Base-by-base conservation (phyloP, 202 grass and related monocot genomes). In the Schoenoplectus tabernaemontani region DNA sequence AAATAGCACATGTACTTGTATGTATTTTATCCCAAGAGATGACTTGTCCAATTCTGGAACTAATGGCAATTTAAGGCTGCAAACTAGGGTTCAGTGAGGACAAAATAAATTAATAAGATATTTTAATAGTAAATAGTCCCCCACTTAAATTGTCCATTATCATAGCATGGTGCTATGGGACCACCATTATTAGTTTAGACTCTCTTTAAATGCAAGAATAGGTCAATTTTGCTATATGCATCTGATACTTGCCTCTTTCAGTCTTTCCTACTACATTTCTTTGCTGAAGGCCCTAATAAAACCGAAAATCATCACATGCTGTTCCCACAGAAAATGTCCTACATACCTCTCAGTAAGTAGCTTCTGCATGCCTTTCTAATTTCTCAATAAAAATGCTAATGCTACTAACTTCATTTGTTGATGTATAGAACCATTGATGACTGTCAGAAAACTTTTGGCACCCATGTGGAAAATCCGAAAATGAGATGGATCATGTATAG, bases 181-280 rank as follows among this genome's bases (percentile, higher is more conserved):
- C 33, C 78, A 30, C 20, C 44, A 62, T 44, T n/a, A n/a, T 17
- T 79, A 62, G 19, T 62, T 79, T 62, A 79, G 37, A 79, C 76
- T 62, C 5, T 79, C 36, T 43, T 58, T 78, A 46, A 78, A 78
- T 62, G 58, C 24, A 57, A 9, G 36, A 62, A 17, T 39, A 78
- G 5, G 76, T 59, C 76, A 61, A 78, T 26, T 61, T 76, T 26
- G 9, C 54, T 16, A 20, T 12, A 43, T 34, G 3, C 36, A 78
- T 61, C 46, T 5, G 28, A 34, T 74, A n/a, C 44, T 73, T n/a
- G n/a, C n/a, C n/a, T n/a, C n/a, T n/a, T n/a, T 36, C 3, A 10
- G 24, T 34, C 24, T 74, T 54, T 54, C 70, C 15, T 33, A 51
- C 26, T 74, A 32, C 24, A 41, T n/a, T n/a, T 33, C 20, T 50